Base-by-base conservation (phyloP, 768 basidiomycete genomes). In the Podaxis carcinomalis region DNA sequence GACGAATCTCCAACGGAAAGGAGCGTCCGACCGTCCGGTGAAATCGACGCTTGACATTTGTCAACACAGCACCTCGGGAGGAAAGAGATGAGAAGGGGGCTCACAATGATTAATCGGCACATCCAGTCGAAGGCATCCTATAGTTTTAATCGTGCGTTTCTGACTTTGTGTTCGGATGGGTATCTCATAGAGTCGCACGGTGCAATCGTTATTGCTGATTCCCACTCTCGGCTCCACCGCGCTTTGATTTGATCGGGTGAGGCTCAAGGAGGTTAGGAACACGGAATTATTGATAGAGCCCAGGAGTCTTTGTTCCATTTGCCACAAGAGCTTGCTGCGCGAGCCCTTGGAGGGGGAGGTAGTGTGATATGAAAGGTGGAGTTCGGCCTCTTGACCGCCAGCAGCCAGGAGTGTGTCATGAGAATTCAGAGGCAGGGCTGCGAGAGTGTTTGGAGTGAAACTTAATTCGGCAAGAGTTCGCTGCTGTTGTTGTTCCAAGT, bases 381-480 rank as follows among this genome's bases (percentile, higher is more conserved):
- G 76, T 65, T 88, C 84, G 3, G 85, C 83, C n/a, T 86, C 83
- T 69, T 83, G 85, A 5, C 86, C 86, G 63, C 86, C 86, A 14
- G 83, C 86, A 28, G 86, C 86, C 19, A 86, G 70, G 35, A 88
- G 77, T 0, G 79, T 80, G 21, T 80, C 73, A 53, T 80, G 75
- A 21, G 72, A 78, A 5, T 77, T 74, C 14, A 86, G 66, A 4
- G 68, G 72, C 4, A 84, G 73, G 2, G 83, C 79, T 1, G 86
- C 69, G 40, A 87, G 77, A 5, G 83, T 83, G 63, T 84, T 85
- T 13, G 86, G 83, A 16, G 63, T 70, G 69, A 85, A 88, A 4
- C 73, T 63, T 27, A 85, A 74, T 27, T 80, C 73, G 13, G 78
- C 80, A 44, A 88, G 68, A n/a, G 66, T 73, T 23, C 79, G 76